Evolutionary conservation across 163 green algal species (phyloP), one percentile per base, ranked within the genome.

Genomic region (Scenedesmus sp.): DNA sequence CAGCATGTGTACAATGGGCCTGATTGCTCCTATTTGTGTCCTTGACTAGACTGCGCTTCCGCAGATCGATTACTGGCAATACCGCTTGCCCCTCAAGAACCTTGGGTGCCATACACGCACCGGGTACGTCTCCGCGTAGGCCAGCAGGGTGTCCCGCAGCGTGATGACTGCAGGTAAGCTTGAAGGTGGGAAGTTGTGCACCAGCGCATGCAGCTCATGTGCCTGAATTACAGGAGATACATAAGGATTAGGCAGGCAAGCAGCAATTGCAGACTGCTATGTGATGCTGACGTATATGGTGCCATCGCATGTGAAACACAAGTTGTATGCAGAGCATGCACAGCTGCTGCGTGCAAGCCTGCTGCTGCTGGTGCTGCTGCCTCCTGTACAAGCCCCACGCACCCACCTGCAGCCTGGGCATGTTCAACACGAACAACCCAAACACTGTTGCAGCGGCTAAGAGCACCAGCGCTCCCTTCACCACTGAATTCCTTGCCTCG

Each of bases 51-150:
- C 0, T 20, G 20, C 3, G 64, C 64, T 73, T 18, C 64, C 20
- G 70, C 70, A 52, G 9, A 64, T 64, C 9, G 9, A 9, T 15
- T 10, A 52, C 70, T 79, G 66, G 6, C 23, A 79, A 16, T 52
- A 18, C 5, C 52, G 70, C 5, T 16, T 15, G 5, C 70, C 52
- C 12, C 70, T 15, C 6, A 52, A 52, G 23, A 46, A 46, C 23
- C 13, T 2, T 3, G 70, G 46, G 70, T 52, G 23, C 70, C 15
- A 18, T 16, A 54, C n/a, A 84, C 91, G 10, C 67, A 93, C 91
- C 86, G 86, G 91, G 87, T 93, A 90, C 9, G 91, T 60, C 2
- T 92, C 87, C 23, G 86, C 86, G 55, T 93, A 93, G 3, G 54
- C 54, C 62, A 93, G 81, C 55, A 93, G 54, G 18, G 73, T 87